phyloP scores from a whole-genome alignment of 2,329 filamentous ascomycete species.

The Ophiostoma fasciatum region DNA sequence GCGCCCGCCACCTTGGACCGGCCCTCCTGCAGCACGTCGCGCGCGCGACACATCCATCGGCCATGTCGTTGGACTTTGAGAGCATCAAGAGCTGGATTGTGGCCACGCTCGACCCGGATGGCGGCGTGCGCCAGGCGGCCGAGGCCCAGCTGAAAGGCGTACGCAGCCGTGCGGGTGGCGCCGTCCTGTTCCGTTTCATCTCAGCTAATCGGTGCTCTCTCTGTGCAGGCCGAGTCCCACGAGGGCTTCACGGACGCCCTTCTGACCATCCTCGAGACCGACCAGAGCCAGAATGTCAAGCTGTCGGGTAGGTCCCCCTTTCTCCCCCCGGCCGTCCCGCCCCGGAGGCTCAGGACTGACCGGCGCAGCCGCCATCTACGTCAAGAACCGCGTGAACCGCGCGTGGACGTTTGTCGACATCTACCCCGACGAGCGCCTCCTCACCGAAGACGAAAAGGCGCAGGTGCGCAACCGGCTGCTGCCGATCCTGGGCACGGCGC shows the following conservation, averaged over 20 bases:
- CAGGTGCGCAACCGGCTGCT: conserved; percentile 79
- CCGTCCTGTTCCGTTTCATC: no score
- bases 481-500: conserved; percentile 70
- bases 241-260: conserved; percentile 82
- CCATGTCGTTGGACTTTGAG: conserved; percentile 21
- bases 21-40: conserved; percentile 12
- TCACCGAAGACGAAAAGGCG: conserved; percentile 78
- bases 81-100: conserved; percentile 12
- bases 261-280: conserved; percentile 75
- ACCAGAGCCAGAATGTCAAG: conserved; percentile 72
- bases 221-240: conserved; percentile 66
- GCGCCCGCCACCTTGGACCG: background rate
- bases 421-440: conserved; percentile 54
- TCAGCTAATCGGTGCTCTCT: background rate
- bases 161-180: no score
- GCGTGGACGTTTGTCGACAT: conserved; percentile 76
- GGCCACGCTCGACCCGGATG: conserved; percentile 12
- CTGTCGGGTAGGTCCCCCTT: conserved; percentile 54
- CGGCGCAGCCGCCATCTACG: conserved; percentile 95
- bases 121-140: conserved; percentile 49
- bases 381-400: conserved; percentile 93
- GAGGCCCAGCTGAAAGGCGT: conserved; percentile 75
- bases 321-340: no score
- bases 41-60: conserved; percentile 31
- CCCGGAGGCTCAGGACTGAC: no score